Percentiles rank a stretch among this genome's conserved stretches.
These are phyloP conservation scores for Mortierella sp. DNA, from an alignment of 371 early-diverging fungal species.

Conservation along the genomic window DNA sequence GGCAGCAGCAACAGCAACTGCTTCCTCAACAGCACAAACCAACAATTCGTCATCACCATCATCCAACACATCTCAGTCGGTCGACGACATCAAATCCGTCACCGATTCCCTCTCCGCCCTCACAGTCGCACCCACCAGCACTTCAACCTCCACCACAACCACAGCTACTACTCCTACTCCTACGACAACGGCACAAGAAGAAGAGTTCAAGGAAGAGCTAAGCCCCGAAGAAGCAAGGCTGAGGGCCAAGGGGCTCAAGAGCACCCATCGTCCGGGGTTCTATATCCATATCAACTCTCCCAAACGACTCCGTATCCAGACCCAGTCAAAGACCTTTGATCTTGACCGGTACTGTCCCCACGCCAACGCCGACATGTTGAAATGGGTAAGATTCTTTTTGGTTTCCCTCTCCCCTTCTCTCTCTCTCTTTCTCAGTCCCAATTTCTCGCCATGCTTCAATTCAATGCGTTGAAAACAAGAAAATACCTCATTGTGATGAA, in stretches of 20 bases:
- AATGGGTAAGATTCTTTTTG: constrained; percentile 41
- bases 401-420: background rate
- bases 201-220: constrained; percentile 38
- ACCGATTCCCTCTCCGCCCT: background rate
- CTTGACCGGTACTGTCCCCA: constrained; percentile 56
- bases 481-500: background rate
- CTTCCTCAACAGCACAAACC: background rate
- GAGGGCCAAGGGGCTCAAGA: constrained; percentile 41
- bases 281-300: constrained; percentile 43
- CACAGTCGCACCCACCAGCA: background rate
- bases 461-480: background rate
- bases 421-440: no score
- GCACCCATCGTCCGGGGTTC: constrained; percentile 56
- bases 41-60: background rate
- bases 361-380: constrained; percentile 53
- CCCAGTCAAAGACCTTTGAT: constrained; percentile 46
- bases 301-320: constrained; percentile 45
- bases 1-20: background rate
- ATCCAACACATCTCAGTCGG: background rate
- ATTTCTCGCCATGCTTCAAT: no score
- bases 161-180: background rate
- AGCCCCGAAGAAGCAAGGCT: constrained; percentile 43
- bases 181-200: background rate
- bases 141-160: background rate
- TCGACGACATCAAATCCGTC: background rate